Base-by-base conservation (phyloP, 2,329 filamentous ascomycete genomes). In the Colletotrichum falcatum region DNA sequence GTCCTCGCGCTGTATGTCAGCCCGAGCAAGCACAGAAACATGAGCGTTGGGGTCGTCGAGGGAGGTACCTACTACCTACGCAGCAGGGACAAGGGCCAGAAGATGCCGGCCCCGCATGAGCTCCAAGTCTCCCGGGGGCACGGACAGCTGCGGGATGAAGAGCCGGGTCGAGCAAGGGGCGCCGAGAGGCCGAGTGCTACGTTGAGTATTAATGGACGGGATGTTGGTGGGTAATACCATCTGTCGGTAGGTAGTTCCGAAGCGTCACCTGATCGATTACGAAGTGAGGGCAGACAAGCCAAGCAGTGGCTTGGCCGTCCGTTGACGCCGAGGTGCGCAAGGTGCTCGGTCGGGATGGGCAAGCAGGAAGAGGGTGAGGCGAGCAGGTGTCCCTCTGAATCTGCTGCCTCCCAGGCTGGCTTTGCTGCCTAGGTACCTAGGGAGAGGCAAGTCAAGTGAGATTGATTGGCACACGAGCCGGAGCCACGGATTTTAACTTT, bases 41-140 rank as follows among this genome's bases (percentile, higher is more conserved):
- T 54, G 49, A 39, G 64, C 23, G 44, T 30, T 39, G 16, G 42
- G 20, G 35, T 42, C 18, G 39, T 35, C 33, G 12, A 61, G 39
- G 58, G 20, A 44, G 14, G 14, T 42, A 18, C 1, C 5, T 42
- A 39, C 12, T 44, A 44, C 42, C 18, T 44, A 48, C 42, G 51
- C 54, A 44, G 37, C 68, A 71, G 39, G 68, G 68, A 63, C 65
- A 71, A 63, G 68, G 68, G 64, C 65, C 60, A 59, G 59, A 28
- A 39, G 44, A 39, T 53, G 28, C 59, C 64, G 53, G 59, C 68
- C 68, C 64, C 68, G 68, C 68, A 71, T 59, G 59, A 71, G 68
- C 68, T 71, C 33, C 51, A 67, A 51, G 42, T 26, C 56, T 39
- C 35, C 56, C 64, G 64, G 55, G 58, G 14, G 68, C 68, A 71